A percentile compares a stretch with the other conserved stretches of the same genome.
These are phyloP conservation scores for Karstenula rhodostoma DNA, from an alignment of 2,329 filamentous ascomycete species.

Conservation along the genomic window DNA sequence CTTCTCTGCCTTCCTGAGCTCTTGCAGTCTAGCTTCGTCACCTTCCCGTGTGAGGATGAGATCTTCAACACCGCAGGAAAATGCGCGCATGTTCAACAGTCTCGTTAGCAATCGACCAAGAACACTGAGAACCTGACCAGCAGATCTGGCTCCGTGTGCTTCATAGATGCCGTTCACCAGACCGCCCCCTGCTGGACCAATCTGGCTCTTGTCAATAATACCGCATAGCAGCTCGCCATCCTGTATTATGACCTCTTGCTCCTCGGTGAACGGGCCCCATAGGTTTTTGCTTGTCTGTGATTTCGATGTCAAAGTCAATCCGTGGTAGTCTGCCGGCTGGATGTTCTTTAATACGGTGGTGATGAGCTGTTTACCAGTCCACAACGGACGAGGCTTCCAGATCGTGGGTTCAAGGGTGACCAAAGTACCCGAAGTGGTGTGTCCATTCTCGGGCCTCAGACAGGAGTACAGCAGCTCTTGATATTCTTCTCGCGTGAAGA, in stretches of 20 bases:
- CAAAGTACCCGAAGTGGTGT: constrained; percentile 83
- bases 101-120: constrained; percentile 89
- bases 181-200: constrained; percentile 86
- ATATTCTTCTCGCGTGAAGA: constrained; percentile 88
- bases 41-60: constrained; percentile 83
- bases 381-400: constrained; percentile 79
- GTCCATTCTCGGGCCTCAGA: constrained; percentile 86
- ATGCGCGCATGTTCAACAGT: constrained; percentile 90
- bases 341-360: constrained; percentile 94
- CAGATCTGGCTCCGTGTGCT: constrained; percentile 85
- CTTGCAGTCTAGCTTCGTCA: constrained; percentile 73
- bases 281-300: constrained; percentile 79
- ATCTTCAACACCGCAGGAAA: constrained; percentile 98
- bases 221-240: constrained; percentile 88
- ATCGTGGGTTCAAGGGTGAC: constrained; percentile 82
- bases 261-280: constrained; percentile 80
- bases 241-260: constrained; percentile 81
- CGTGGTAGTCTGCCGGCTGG: constrained; percentile 76
- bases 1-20: constrained; percentile 70
- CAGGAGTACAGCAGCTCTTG: constrained; percentile 93
- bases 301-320: constrained; percentile 80
- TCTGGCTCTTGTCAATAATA: constrained; percentile 94
- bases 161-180: constrained; percentile 94
- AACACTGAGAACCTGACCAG: constrained; percentile 87
- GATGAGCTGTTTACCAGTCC: constrained; percentile 97